Base-by-base conservation (phyloP, 2,329 filamentous ascomycete species). In the Colletotrichum truncatum region DNA sequence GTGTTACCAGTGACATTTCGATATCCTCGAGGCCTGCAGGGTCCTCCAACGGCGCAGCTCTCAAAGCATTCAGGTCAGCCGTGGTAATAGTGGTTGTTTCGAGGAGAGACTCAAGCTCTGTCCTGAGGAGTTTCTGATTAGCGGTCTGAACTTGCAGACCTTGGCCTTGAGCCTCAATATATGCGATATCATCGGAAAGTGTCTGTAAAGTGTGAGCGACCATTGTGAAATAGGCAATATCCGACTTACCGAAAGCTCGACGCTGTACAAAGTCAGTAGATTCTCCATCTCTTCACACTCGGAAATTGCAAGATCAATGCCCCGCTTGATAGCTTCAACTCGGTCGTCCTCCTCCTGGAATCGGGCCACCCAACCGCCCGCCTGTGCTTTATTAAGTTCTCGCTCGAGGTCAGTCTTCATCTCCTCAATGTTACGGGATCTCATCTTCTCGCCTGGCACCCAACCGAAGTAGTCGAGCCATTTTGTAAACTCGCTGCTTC, bases 251-350 rank as follows among this genome's bases (percentile, higher is more conserved):
- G 93, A 93, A 67, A 99, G 84, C 77, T 99, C 96, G 25, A 98
- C 96, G 48, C 93, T 93, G 77, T 99, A 99, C 32, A 99, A 81
- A 0, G 96, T 99, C 55, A 99, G 82, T 38, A 99, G 84, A 65
- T 97, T 97, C 75, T 99, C 96, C 63, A 99, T 84, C 80, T 98
- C 95, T 72, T 99, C 97, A 73, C 96, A 98, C 79, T 99, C 96
- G 18, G 90, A 87, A 72, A 99, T 94, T n/a, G 94, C 92, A 68
- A 91, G 86, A 74, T 99, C 95, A 58, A 99, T 90, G 58, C 97
- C 89, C 62, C 83, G 87, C 72, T 95, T 94, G 70, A 99, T 93
- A 25, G 92, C 91, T 63, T 93, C 91, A 2, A 98, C 92, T 63
- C 95, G 89, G 67, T 96, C 94, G 74, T 98, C 95, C 72, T 97